Evolutionary conservation across 371 early-diverging fungal species (phyloP).

Genomic region (Rozella allomycis): DNA sequence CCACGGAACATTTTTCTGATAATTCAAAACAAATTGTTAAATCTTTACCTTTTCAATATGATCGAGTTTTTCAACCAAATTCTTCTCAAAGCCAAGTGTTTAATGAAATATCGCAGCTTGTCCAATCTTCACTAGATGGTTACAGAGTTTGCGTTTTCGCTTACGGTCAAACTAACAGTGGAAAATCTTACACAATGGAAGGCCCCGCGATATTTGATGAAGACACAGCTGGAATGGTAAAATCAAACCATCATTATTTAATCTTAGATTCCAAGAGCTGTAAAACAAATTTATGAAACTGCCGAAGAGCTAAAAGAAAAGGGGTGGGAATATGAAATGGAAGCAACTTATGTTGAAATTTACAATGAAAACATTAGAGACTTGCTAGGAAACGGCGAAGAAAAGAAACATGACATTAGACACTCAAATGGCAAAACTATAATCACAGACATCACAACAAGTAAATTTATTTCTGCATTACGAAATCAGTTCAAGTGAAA

Average conservation of each 20-base stretch:
- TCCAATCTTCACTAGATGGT: conserved; percentile 89
- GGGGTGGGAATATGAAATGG: conserved; percentile 71
- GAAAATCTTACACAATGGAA: conserved; percentile 46
- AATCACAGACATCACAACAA: conserved; percentile 47
- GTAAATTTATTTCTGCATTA: too few species aligned
- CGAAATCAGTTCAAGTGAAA: conserved; percentile 17
- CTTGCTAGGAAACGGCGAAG: conserved; percentile 29
- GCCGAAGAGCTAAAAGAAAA: conserved; percentile 44
- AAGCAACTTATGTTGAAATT: conserved; percentile 75
- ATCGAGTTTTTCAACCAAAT: conserved; percentile 45
- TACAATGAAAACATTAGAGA: conserved; percentile 90
- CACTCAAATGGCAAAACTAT: conserved; percentile 45
- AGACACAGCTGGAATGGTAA: conserved; percentile 28
- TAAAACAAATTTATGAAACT: conserved; percentile 57
- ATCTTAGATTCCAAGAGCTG: conserved; percentile 81
- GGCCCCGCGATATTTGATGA: conserved; percentile 12
- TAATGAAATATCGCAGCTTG: conserved; percentile 79
- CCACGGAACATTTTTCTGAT: conserved; percentile 7
- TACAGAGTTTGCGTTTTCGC: conserved; percentile 97
- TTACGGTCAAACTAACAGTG: conserved; percentile 98
- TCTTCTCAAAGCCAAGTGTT: conserved; percentile 62
- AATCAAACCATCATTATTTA: too few species aligned
- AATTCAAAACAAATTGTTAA: conserved; percentile 3
- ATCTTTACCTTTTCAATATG: conserved; percentile 8
- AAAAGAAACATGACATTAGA: conserved; percentile 55